Evolutionary conservation across 1,284 basidiomycete genomes (phyloP), one percentile per base, ranked within the genome.

Genomic region (Rhizoctonia solani): DNA sequence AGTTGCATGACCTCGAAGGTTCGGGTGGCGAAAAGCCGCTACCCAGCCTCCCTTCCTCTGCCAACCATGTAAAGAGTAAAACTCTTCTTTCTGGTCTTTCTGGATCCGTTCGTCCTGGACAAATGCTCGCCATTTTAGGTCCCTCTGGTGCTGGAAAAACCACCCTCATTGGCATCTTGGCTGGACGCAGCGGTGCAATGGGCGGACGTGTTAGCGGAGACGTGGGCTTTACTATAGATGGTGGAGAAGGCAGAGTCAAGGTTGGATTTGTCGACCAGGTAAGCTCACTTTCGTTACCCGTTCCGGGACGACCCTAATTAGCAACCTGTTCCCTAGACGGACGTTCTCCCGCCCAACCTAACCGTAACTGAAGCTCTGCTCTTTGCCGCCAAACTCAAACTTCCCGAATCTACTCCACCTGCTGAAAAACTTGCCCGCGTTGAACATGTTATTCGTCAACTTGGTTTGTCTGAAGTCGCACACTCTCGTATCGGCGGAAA

Each of bases 91-190:
- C 90, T 73, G 80, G 79, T 39, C 81, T 92, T 21, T 85, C 78
- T n/a, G 93, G 93, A 0, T 76, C 77, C 4, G 84, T 95, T 14
- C 78, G 80, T 0, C 83, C 92, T 0, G 93, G 93, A 2, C 84
- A 90, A 67, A 87, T 95, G 80, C 88, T 93, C 83, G 90, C 89
- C 21, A 85, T 96, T 63, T 84, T 96, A 3, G 93, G 93, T 0
- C 93, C 93, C 0, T 92, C 87, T 75, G 74, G 87, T 63, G 89
- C 91, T 9, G 91, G 91, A 49, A 93, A 93, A 76, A 91, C 89
- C 0, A 93, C 92, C 0, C 80, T 95, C 29, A 86, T 94, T 16
- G 93, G 95, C 74, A 85, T 95, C 32, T 81, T 95, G 6, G 90
- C 92, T 0, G 87, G 88, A 1, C 89, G 87, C 72, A 8, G 30